A percentile compares a stretch with the other conserved stretches of the same genome.
These are phyloP conservation scores for Magnusiomyces clavatus DNA, from an alignment of 1,139 yeast genomes.

Conservation along the genomic window DNA sequence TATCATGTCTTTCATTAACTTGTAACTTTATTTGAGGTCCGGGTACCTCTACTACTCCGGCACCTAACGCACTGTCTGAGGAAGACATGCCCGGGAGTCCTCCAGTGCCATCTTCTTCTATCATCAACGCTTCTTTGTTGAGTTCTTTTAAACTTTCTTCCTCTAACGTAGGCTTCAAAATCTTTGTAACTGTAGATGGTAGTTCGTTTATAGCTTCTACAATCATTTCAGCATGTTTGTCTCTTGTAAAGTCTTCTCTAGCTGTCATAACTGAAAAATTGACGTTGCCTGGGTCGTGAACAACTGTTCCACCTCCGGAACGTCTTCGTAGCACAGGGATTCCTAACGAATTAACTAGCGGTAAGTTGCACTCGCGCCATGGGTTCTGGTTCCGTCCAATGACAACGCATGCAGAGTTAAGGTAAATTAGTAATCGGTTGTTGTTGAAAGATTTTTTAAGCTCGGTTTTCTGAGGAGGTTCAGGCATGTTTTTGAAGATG, in stretches of 20 bases:
- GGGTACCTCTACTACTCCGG: conserved; percentile 3
- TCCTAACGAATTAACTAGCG: conserved; percentile 43
- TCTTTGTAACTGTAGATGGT: conserved; percentile 12
- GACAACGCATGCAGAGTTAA: conserved; percentile 78
- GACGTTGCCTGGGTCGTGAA: conserved; percentile 87
- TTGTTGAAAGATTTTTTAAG: conserved; percentile 18
- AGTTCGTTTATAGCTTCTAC: conserved; percentile 42
- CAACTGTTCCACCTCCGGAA: conserved; percentile 97
- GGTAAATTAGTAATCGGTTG: conserved; percentile 62
- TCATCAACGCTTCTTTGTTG: not conserved
- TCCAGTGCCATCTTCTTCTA: not conserved
- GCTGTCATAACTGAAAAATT: conserved; percentile 79
- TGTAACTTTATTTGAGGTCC: conserved; percentile 32
- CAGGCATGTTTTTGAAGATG: conserved; percentile 59
- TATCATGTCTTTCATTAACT: conserved; percentile 75
- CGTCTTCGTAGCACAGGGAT: conserved; percentile 72
- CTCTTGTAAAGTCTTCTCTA: conserved; percentile 58
- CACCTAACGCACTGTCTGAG: not conserved
- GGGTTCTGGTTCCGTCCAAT: conserved; percentile 97
- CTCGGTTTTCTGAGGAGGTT: conserved; percentile 5
- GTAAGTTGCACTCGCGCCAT: conserved; percentile 75
- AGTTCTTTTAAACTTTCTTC: not conserved
- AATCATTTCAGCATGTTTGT: conserved; percentile 50
- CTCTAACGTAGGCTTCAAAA: not conserved
- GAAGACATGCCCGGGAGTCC: not conserved